Conservation (phyloP, 2,329 filamentous ascomycete species). For the Cephalotrichum gorgonifer region DNA sequence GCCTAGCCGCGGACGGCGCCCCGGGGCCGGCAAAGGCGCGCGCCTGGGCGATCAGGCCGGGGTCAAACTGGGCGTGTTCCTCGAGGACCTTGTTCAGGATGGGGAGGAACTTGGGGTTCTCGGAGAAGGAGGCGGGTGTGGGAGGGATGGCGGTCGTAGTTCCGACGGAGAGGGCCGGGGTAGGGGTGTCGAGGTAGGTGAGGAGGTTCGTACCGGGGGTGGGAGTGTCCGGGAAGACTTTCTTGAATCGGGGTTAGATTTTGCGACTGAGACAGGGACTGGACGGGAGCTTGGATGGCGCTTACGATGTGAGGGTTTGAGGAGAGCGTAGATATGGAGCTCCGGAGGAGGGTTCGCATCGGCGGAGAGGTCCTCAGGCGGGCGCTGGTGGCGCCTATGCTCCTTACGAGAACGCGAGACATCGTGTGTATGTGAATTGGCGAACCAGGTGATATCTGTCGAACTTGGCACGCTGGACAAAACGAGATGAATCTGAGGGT, state of each 20-base stretch:
- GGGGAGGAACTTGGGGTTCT: conserved; percentile 48
- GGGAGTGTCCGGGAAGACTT: conserved; percentile 41
- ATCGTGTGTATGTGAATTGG: not conserved
- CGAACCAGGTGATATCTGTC: not conserved
- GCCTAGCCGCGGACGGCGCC: conserved; percentile 34
- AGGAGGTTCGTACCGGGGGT: conserved; percentile 40
- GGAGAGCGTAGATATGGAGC: conserved; percentile 32
- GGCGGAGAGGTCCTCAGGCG: not conserved
- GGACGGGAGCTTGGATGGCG: conserved; percentile 6
- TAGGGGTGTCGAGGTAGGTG: conserved; percentile 49
- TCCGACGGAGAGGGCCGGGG: conserved; percentile 44
- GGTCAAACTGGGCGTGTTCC: conserved; percentile 45
- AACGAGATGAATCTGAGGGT: not conserved
- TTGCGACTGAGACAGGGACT: not conserved
- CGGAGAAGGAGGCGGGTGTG: conserved; percentile 46
- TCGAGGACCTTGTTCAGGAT: conserved; percentile 48
- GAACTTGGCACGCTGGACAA: not conserved
- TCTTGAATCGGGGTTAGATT: conserved; percentile 31
- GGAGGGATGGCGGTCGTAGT: conserved; percentile 48
- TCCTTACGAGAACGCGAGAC: not conserved
- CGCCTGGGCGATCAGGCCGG: conserved; percentile 44
- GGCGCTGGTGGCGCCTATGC: not conserved
- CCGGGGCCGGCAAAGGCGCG: conserved; percentile 49
- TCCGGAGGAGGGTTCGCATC: not conserved
- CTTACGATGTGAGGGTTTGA: conserved; percentile 45